Conservation (phyloP, 768 basidiomycete genomes). For the Favolaschia claudopus region DNA sequence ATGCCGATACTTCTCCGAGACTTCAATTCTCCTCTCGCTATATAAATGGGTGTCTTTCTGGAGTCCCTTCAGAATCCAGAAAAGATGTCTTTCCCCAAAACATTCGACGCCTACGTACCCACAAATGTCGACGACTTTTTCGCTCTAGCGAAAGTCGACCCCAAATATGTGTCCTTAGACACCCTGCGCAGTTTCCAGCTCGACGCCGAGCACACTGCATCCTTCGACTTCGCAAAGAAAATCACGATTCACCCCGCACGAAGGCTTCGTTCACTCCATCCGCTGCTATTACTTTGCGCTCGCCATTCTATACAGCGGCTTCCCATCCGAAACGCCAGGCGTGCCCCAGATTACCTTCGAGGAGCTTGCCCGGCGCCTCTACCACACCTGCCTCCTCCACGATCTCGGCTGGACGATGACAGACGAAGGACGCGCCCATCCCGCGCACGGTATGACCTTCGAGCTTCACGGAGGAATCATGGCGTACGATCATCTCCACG, state of each 20-base stretch:
- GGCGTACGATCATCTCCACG: constrained; percentile 14
- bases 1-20: too few relatives aligned
- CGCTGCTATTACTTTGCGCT: constrained; percentile 27
- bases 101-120: constrained; percentile 26
- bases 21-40: too few relatives aligned
- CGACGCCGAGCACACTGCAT: constrained; percentile 16
- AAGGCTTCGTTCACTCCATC: constrained; percentile 22
- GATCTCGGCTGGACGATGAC: constrained; percentile 11
- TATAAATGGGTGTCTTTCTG: background rate
- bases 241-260: constrained; percentile 13
- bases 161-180: constrained; percentile 19
- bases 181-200: constrained; percentile 9
- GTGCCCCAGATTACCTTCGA: constrained; percentile 23
- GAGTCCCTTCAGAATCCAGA: background rate
- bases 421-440: constrained; percentile 1
- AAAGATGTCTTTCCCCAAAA: constrained; percentile 14
- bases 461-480: constrained; percentile 17
- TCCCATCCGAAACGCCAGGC: constrained; percentile 24
- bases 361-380: constrained; percentile 17
- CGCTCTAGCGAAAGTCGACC: constrained; percentile 14
- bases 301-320: constrained; percentile 22
- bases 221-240: constrained; percentile 21
- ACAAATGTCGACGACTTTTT: constrained; percentile 18
- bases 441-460: constrained; percentile 15
- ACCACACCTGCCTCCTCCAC: constrained; percentile 13